A percentile compares a stretch with the other conserved stretches of the same genome.
phyloP scores from a whole-genome alignment of 768 basidiomycete species.

The Sporobolomyces phaffii region DNA sequence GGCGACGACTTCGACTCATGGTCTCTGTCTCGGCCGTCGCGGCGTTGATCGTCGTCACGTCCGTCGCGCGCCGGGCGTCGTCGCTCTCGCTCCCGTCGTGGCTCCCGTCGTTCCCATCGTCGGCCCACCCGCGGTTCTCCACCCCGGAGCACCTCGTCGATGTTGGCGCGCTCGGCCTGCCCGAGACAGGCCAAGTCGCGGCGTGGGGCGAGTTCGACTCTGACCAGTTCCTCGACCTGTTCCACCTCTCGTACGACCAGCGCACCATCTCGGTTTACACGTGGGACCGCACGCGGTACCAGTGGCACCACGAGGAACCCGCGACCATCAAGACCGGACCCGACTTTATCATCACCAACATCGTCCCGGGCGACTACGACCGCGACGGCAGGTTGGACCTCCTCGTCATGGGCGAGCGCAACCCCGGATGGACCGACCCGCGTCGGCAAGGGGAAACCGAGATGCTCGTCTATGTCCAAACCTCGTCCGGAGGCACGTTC shows the following conservation, averaged over 20 bases:
- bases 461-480: constrained; percentile 65
- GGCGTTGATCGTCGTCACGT: not conserved
- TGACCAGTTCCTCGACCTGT: constrained; percentile 84
- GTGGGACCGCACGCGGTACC: constrained; percentile 69
- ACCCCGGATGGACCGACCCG: constrained; percentile 43
- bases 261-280: constrained; percentile 67
- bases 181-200: constrained; percentile 61
- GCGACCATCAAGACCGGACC: constrained; percentile 39
- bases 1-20: not conserved
- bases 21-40: not conserved
- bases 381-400: constrained; percentile 86
- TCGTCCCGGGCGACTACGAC: constrained; percentile 88
- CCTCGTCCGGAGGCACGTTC: constrained; percentile 44
- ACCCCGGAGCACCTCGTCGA: constrained; percentile 70
- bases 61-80: not conserved
- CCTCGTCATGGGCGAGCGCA: constrained; percentile 69
- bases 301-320: constrained; percentile 48
- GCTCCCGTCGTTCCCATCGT: constrained; percentile 16
- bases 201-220: constrained; percentile 95
- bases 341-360: constrained; percentile 57
- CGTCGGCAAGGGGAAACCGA: constrained; percentile 52
- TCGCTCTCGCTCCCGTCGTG: not conserved
- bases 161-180: constrained; percentile 73
- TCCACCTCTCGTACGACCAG: constrained; percentile 69
- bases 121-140: constrained; percentile 57